Percentiles rank a stretch among this genome's conserved stretches.
Evolutionary conservation across 23 red algal species (phyloP).

Genomic region (Pyropia haitanensis): DNA sequence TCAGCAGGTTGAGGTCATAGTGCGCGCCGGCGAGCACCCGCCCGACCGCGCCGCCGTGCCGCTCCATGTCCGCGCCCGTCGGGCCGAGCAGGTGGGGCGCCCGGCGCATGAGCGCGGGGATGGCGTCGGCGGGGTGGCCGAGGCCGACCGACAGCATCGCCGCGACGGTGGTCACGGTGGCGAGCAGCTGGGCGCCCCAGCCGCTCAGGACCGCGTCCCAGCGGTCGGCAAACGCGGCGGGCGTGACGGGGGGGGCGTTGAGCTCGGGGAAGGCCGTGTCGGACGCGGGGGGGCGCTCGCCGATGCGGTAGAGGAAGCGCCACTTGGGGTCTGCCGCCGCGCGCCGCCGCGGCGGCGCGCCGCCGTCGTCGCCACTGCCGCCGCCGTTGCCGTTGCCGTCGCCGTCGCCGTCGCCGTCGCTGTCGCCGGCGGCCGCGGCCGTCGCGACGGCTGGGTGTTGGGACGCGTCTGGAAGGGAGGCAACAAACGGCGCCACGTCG

Average conservation of each 20-base stretch:
- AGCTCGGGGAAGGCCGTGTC: slow-evolving; percentile 72
- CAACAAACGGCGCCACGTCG: slow-evolving; percentile 34
- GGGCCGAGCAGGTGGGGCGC: slow-evolving; percentile 94
- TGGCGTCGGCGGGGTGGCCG: slow-evolving; percentile 15
- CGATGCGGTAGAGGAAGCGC: slow-evolving; percentile 91
- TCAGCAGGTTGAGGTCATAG: slow-evolving; percentile 86
- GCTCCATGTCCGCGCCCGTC: slow-evolving; percentile 69
- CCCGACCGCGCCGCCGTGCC: slow-evolving; percentile 36
- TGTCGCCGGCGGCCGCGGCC: not conserved
- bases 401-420: not conserved
- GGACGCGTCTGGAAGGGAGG: not conserved
- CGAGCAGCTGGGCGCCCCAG: slow-evolving; percentile 62
- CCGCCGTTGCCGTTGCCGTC: not conserved
- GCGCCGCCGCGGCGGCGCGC: too few relatives aligned
- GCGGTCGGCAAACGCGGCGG: slow-evolving; percentile 51
- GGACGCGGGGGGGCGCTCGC: slow-evolving; percentile 14
- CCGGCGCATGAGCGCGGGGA: slow-evolving; percentile 21
- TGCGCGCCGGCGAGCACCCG: slow-evolving; percentile 74
- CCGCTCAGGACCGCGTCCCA: slow-evolving; percentile 57
- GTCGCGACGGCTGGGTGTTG: slow-evolving; percentile 24
- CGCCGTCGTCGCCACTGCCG: not conserved
- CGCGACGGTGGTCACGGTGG: slow-evolving; percentile 34
- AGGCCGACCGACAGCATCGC: slow-evolving; percentile 86
- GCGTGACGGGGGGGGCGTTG: slow-evolving; percentile 67
- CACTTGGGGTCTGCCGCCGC: slow-evolving; percentile 62